A percentile compares a stretch with the other conserved stretches of the same genome.
phyloP scores from a whole-genome alignment of 768 basidiomycete genomes.

The Aureoboletus auriporus region DNA sequence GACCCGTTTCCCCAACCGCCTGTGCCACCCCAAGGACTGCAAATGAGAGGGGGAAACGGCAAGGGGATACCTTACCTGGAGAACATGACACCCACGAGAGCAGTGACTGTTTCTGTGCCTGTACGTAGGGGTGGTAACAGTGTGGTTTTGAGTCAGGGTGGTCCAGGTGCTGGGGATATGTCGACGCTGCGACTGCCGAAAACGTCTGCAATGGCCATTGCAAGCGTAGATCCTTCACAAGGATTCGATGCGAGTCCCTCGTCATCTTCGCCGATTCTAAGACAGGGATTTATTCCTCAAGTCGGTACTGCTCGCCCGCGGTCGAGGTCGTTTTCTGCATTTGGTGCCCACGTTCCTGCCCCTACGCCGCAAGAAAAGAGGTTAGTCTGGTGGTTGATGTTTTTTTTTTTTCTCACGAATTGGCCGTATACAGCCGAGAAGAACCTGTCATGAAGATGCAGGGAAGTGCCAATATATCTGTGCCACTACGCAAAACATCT shows the following conservation, averaged over 20 bases:
- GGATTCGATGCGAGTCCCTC: not conserved
- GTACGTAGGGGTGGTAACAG: conserved; percentile 16
- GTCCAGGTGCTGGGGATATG: not conserved
- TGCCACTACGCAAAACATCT: conserved; percentile 4
- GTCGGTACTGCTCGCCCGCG: conserved; percentile 46
- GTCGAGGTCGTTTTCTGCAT: conserved; percentile 75
- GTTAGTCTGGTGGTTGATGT: conserved; percentile 9
- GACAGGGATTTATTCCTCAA: conserved; percentile 64
- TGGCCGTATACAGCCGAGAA: conserved; percentile 15
- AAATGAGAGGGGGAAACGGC: not conserved
- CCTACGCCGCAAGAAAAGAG: conserved; percentile 7
- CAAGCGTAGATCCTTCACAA: not conserved
- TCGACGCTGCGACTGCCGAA: conserved; percentile 16
- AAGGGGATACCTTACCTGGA: not conserved
- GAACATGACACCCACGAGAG: conserved; percentile 19
- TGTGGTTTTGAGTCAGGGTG: not conserved
- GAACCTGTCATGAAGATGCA: conserved; percentile 16
- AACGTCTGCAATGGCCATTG: conserved; percentile 7
- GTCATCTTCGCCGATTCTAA: conserved; percentile 35
- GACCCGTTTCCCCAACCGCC: conserved; percentile 42
- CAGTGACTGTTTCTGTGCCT: conserved; percentile 31
- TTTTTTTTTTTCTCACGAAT: not conserved
- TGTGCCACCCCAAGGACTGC: not conserved
- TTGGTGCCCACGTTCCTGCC: conserved; percentile 37
- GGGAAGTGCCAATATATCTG: not conserved